Evolutionary conservation across 192 early-diverging fungal genomes (phyloP).

Genomic region (Linnemannia hyalina): DNA sequence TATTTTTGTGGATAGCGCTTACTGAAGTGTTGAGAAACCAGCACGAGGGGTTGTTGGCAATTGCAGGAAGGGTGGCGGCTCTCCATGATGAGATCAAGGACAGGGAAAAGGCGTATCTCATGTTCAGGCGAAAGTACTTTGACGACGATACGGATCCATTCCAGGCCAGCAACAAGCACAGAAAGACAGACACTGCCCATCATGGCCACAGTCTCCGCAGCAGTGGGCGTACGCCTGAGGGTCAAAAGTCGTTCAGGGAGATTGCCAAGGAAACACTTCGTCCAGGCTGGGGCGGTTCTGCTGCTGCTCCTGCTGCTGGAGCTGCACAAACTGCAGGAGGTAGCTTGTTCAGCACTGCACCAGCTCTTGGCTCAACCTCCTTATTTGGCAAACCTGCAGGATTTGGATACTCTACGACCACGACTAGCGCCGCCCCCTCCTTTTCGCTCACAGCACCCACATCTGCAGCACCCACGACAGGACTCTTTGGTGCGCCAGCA

Average conservation of each 20-base stretch:
- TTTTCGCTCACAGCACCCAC: constrained; percentile 17
- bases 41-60: constrained; percentile 46
- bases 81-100: constrained; percentile 54
- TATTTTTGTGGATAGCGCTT: constrained; percentile 20
- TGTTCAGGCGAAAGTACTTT: constrained; percentile 50
- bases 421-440: constrained; percentile 4
- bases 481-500: constrained; percentile 8
- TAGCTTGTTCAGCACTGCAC: constrained; percentile 11
- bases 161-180: constrained; percentile 35
- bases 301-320: background rate
- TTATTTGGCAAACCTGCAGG: background rate
- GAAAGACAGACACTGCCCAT: constrained; percentile 19
- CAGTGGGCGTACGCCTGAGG: constrained; percentile 3
- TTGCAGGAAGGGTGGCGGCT: constrained; percentile 41
- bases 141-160: constrained; percentile 56
- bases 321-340: background rate
- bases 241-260: constrained; percentile 42
- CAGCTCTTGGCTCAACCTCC: background rate
- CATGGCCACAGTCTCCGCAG: constrained; percentile 13
- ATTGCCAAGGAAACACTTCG: constrained; percentile 45
- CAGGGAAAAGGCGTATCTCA: constrained; percentile 50
- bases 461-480: background rate
- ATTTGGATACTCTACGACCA: background rate
- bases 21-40: constrained; percentile 55
- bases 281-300: constrained; percentile 12